phyloP scores from a whole-genome alignment of 805 yeast species.

The Starmerella kuoi region DNA sequence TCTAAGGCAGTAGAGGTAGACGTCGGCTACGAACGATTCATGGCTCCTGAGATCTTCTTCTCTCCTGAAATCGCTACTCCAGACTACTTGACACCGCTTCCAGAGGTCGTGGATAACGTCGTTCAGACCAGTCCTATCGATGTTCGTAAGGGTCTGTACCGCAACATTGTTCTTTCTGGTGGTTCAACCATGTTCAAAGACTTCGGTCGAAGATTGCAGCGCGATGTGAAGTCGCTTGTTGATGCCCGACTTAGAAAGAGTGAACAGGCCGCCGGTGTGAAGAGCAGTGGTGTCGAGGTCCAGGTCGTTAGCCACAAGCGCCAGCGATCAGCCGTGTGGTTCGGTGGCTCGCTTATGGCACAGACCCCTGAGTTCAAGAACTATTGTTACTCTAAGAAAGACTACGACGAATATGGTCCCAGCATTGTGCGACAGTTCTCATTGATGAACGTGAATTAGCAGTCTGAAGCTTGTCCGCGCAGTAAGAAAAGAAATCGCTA shows the following conservation, averaged over 20 bases:
- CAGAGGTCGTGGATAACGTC: conserved; percentile 89
- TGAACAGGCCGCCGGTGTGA: conserved; percentile 52
- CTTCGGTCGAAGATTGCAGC: conserved; percentile 92
- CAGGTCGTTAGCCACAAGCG: conserved; percentile 94
- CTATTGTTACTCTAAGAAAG: conserved; percentile 93
- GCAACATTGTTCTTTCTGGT: conserved; percentile 89
- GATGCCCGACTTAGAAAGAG: conserved; percentile 76
- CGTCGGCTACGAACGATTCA: conserved; percentile 92
- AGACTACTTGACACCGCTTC: conserved; percentile 90
- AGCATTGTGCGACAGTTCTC: conserved; percentile 95
- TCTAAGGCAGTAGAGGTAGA: conserved; percentile 62
- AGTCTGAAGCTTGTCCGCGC: too few relatives aligned
- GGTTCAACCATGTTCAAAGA: conserved; percentile 99
- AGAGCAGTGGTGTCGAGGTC: conserved; percentile 89
- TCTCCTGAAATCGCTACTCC: conserved; percentile 94
- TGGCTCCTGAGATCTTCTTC: conserved; percentile 98
- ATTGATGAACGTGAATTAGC: conserved; percentile 55
- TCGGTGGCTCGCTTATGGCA: conserved; percentile 93
- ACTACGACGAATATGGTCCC: conserved; percentile 96
- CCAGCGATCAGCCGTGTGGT: conserved; percentile 99
- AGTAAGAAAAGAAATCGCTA: neutral
- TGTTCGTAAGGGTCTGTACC: conserved; percentile 91
- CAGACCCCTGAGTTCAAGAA: conserved; percentile 94
- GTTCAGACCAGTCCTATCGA: conserved; percentile 94
- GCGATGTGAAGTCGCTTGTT: conserved; percentile 79